Conservation (phyloP, 2,329 filamentous ascomycete species). For the Scolecobasidium constrictum region DNA sequence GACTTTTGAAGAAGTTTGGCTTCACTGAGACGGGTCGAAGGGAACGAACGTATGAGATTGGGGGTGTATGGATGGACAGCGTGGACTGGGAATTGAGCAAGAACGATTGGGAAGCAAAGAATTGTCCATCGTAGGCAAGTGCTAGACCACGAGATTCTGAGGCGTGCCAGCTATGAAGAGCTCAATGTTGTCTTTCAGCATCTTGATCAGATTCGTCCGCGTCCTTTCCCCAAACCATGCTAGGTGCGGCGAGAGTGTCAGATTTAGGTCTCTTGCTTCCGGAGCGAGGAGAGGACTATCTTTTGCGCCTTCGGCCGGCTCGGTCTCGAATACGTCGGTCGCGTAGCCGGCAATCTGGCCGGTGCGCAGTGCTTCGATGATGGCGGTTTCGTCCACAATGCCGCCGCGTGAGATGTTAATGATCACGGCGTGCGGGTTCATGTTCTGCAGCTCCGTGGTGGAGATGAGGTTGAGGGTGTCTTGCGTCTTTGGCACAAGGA, state of each 20-base stretch:
- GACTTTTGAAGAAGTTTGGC: slow-evolving; percentile 5
- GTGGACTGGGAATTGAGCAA: slow-evolving; percentile 1
- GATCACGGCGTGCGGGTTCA: slow-evolving; percentile 34
- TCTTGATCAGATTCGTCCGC: slow-evolving; percentile 32
- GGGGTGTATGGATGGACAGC: slow-evolving; percentile 5
- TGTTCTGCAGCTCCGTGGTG: slow-evolving; percentile 30
- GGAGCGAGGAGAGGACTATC: slow-evolving; percentile 30
- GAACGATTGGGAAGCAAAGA: background rate
- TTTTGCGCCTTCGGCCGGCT: slow-evolving; percentile 33
- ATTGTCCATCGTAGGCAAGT: no score
- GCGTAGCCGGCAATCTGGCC: slow-evolving; percentile 37
- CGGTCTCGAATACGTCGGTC: slow-evolving; percentile 38
- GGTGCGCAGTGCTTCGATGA: slow-evolving; percentile 34
- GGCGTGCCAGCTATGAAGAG: slow-evolving; percentile 29
- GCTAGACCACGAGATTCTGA: slow-evolving; percentile 26
- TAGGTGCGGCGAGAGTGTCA: slow-evolving; percentile 42
- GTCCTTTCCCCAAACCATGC: slow-evolving; percentile 43
- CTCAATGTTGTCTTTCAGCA: slow-evolving; percentile 37
- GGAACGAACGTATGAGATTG: slow-evolving; percentile 7
- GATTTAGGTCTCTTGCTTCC: slow-evolving; percentile 35
- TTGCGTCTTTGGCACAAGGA: slow-evolving; percentile 22
- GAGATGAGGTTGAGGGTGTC: slow-evolving; percentile 24
- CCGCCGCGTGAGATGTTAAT: slow-evolving; percentile 41
- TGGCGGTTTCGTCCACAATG: slow-evolving; percentile 39
- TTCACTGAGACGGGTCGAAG: slow-evolving; percentile 1